A percentile compares a stretch with the other conserved stretches of the same genome.
phyloP scores from a whole-genome alignment of 2,329 filamentous ascomycete species.

The Colletotrichum orchidophilum region DNA sequence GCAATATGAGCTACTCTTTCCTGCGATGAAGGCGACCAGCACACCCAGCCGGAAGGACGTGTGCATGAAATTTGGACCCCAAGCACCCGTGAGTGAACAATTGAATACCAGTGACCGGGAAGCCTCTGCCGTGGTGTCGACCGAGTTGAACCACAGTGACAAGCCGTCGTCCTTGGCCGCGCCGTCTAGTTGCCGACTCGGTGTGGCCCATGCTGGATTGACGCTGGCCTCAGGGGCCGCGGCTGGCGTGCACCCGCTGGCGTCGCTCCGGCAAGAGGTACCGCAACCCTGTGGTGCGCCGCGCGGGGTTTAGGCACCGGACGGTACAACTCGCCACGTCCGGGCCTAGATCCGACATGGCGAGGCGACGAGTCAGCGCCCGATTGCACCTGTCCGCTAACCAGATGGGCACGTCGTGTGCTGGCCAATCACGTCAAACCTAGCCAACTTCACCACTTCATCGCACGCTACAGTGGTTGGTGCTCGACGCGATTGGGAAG shows the following conservation, averaged over 20 bases:
- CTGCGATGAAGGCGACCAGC: too few species aligned
- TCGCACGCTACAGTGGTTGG: neutral
- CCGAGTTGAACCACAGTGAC: too few species aligned
- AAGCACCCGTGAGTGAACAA: too few species aligned
- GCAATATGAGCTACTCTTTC: too few species aligned
- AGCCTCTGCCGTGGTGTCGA: too few species aligned
- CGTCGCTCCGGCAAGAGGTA: neutral
- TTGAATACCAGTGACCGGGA: too few species aligned
- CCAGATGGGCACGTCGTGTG: neutral
- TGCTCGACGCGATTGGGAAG: neutral
- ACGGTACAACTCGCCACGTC: neutral
- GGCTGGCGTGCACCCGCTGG: neutral
- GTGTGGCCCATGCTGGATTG: neutral
- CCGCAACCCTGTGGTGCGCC: neutral
- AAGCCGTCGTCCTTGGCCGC: too few species aligned
- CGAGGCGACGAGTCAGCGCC: neutral
- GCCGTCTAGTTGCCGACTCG: neutral
- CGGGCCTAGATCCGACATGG: neutral
- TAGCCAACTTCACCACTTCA: neutral
- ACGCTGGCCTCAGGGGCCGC: neutral
- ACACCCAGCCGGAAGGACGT: too few species aligned
- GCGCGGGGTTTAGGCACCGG: neutral
- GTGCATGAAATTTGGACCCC: too few species aligned
- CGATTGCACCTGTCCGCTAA: neutral
- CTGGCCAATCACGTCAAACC: neutral